Conservation (phyloP, 129 eudicot species). For the Silybum marianum region DNA sequence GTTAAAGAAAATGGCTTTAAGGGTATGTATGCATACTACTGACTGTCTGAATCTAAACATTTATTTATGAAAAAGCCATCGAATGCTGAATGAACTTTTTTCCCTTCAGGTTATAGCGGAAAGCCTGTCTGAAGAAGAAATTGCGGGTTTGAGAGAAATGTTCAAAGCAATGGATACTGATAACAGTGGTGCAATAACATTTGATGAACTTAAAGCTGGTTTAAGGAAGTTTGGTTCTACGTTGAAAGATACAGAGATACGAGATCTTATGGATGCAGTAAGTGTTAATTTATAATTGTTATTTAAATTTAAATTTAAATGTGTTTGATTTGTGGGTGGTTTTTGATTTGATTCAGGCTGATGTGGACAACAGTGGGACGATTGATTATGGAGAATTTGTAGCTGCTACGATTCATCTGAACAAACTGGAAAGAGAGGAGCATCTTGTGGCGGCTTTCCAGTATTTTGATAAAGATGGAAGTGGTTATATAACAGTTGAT, state of each 20-base stretch:
- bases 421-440: slow-evolving; percentile 88
- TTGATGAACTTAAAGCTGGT: slow-evolving; percentile 95
- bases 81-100: neutral
- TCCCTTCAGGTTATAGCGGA: slow-evolving; percentile 80
- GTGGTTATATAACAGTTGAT: slow-evolving; percentile 92
- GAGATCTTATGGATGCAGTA: slow-evolving; percentile 99
- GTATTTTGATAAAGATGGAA: slow-evolving; percentile 92
- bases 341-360: slow-evolving; percentile 57
- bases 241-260: slow-evolving; percentile 85
- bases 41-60: neutral
- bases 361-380: slow-evolving; percentile 87
- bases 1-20: slow-evolving; percentile 97
- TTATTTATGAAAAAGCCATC: neutral
- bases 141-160: slow-evolving; percentile 95
- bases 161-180: slow-evolving; percentile 94
- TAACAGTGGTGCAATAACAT: slow-evolving; percentile 93
- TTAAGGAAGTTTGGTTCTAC: slow-evolving; percentile 87
- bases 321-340: neutral
- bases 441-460: slow-evolving; percentile 88
- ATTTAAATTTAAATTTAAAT: too few species aligned
- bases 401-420: slow-evolving; percentile 88
- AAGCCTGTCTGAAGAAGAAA: slow-evolving; percentile 96
- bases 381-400: slow-evolving; percentile 94
- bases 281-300: neutral
- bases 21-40: slow-evolving; percentile 49